phyloP scores from a whole-genome alignment of 352 stramenopile genomes.

The Phytopythium sindhum region DNA sequence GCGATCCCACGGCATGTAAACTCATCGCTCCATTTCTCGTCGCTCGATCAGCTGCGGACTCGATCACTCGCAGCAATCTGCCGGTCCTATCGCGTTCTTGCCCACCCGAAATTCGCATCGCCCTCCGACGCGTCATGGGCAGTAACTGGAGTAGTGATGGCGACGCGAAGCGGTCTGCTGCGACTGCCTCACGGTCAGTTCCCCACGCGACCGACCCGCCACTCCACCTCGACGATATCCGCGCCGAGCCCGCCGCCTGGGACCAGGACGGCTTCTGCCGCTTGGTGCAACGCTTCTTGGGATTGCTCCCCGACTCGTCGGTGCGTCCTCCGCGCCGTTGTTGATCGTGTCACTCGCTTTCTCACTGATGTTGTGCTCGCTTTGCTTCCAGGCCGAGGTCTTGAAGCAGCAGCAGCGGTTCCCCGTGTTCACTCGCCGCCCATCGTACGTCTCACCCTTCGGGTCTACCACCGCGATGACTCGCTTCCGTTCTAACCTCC shows the following conservation, averaged over 20 bases:
- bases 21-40: neutral
- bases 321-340: constrained; percentile 13
- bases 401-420: constrained; percentile 43
- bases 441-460: constrained; percentile 16
- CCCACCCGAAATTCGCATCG: neutral
- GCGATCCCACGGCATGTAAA: neutral
- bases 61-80: neutral
- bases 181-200: neutral
- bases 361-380: constrained; percentile 1
- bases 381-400: constrained; percentile 18
- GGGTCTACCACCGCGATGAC: neutral
- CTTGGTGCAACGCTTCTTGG: constrained; percentile 55
- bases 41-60: neutral
- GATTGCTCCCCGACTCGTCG: constrained; percentile 49
- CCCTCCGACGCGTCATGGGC: neutral
- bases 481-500: neutral
- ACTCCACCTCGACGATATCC: constrained; percentile 56
- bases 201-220: constrained; percentile 6
- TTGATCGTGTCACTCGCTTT: neutral
- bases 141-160: neutral
- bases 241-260: constrained; percentile 41
- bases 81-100: too few relatives aligned
- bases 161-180: neutral
- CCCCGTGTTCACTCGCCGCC: constrained; percentile 24
- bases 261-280: constrained; percentile 45